Evolutionary conservation across 1,284 basidiomycete species (phyloP).

Genomic region (Puccinia novopanici): DNA sequence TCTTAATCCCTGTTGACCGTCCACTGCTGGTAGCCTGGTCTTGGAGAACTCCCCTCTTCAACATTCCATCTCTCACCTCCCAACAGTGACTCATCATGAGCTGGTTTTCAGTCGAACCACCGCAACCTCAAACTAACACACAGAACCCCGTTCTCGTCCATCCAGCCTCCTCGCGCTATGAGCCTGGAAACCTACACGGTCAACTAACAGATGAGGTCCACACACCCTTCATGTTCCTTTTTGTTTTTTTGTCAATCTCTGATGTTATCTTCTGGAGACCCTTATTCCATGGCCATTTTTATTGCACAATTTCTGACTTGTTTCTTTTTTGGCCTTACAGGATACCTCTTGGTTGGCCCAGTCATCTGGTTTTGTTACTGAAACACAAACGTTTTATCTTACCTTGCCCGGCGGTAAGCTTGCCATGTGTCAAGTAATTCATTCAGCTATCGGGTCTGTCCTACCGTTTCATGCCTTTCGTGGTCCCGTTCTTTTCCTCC

Average conservation of each 20-base stretch:
- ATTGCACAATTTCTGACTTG: background rate
- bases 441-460: constrained; percentile 87
- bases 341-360: constrained; percentile 82
- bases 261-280: constrained; percentile 41
- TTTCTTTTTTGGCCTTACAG: constrained; percentile 44
- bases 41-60: too few species aligned
- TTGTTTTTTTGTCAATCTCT: constrained; percentile 13
- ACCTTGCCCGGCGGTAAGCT: constrained; percentile 78
- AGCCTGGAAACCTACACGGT: constrained; percentile 19
- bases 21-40: too few species aligned
- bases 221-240: background rate
- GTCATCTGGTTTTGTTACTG: constrained; percentile 78
- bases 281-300: background rate
- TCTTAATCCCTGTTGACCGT: too few species aligned
- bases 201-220: constrained; percentile 28
- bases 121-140: background rate
- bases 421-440: constrained; percentile 89
- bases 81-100: constrained; percentile 9
- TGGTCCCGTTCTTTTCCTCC: background rate
- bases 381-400: constrained; percentile 89
- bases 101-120: constrained; percentile 49
- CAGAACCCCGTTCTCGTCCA: constrained; percentile 44
- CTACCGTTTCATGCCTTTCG: background rate
- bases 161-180: constrained; percentile 48
- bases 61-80: too few species aligned